phyloP scores from a whole-genome alignment of 2,329 filamentous ascomycete genomes.

The Aureobasidium musti region DNA sequence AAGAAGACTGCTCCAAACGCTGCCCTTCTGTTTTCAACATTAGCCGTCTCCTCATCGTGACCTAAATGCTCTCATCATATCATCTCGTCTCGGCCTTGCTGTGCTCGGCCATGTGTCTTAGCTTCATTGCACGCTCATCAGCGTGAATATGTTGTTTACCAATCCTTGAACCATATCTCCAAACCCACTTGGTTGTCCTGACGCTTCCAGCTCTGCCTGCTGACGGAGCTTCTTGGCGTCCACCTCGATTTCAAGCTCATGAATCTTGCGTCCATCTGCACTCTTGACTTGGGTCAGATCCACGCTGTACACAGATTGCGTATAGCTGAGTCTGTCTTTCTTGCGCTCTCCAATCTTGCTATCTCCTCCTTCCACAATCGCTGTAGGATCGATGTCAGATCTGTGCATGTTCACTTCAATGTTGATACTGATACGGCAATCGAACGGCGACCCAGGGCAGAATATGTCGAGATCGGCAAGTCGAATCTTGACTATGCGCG shows the following conservation, averaged over 20 bases:
- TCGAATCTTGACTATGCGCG: slow-evolving; percentile 89
- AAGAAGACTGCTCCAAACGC: background rate
- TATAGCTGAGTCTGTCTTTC: slow-evolving; percentile 92
- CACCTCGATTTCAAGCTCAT: slow-evolving; percentile 80
- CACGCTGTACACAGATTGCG: slow-evolving; percentile 82
- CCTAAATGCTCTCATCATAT: slow-evolving; percentile 16
- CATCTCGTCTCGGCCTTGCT: slow-evolving; percentile 2
- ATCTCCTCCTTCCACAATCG: slow-evolving; percentile 54
- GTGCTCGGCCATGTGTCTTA: slow-evolving; percentile 4
- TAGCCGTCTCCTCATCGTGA: background rate
- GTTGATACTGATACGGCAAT: slow-evolving; percentile 92
- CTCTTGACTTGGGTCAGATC: slow-evolving; percentile 83
- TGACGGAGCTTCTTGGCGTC: slow-evolving; percentile 64
- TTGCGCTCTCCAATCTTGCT: slow-evolving; percentile 44
- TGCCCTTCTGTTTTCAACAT: slow-evolving; percentile 1
- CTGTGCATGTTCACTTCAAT: slow-evolving; percentile 76
- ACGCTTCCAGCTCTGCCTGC: slow-evolving; percentile 38
- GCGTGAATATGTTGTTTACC: slow-evolving; percentile 68
- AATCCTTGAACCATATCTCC: slow-evolving; percentile 70
- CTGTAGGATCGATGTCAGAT: slow-evolving; percentile 59
- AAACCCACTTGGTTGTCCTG: slow-evolving; percentile 60
- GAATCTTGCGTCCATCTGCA: slow-evolving; percentile 60
- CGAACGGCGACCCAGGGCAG: slow-evolving; percentile 74
- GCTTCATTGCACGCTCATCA: slow-evolving; percentile 43
- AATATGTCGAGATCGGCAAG: slow-evolving; percentile 85